Conservation (phyloP, 2,329 filamentous ascomycete genomes). For the Stagonosporopsis vannaccii region DNA sequence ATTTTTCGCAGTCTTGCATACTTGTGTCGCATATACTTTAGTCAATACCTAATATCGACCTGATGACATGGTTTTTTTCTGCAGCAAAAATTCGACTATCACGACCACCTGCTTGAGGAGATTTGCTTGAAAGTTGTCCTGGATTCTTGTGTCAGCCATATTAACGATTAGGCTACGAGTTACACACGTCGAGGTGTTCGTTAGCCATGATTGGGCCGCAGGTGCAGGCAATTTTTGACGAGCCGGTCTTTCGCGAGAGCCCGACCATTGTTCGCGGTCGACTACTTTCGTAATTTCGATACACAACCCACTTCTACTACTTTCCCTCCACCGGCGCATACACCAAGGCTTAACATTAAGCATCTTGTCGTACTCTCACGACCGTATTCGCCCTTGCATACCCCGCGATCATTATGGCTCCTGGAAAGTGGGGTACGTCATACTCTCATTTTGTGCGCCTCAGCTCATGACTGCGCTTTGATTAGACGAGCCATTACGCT, state of each 20-base stretch:
- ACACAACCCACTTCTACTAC: constrained; percentile 20
- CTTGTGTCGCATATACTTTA: constrained; percentile 6
- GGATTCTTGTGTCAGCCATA: background rate
- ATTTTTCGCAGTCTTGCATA: background rate
- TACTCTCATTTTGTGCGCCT: constrained; percentile 28
- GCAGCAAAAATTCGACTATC: background rate
- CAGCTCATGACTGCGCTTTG: constrained; percentile 25
- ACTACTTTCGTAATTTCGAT: constrained; percentile 25
- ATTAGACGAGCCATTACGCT: constrained; percentile 21
- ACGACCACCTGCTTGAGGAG: no score
- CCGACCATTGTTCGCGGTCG: constrained; percentile 37
- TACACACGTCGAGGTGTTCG: constrained; percentile 5
- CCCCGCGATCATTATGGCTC: constrained; percentile 44
- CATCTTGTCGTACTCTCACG: background rate
- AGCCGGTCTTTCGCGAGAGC: constrained; percentile 29
- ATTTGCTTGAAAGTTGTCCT: no score
- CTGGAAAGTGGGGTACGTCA: constrained; percentile 54
- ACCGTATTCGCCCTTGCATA: constrained; percentile 13
- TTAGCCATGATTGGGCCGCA: constrained; percentile 40
- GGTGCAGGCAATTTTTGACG: constrained; percentile 37
- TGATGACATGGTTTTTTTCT: no score
- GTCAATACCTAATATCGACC: constrained; percentile 12
- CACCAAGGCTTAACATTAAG: constrained; percentile 6
- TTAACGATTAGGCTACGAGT: background rate
- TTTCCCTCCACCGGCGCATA: constrained; percentile 14